phyloP scores from a whole-genome alignment of 306 rosid species.

The Sphenostylis stenocarpa region DNA sequence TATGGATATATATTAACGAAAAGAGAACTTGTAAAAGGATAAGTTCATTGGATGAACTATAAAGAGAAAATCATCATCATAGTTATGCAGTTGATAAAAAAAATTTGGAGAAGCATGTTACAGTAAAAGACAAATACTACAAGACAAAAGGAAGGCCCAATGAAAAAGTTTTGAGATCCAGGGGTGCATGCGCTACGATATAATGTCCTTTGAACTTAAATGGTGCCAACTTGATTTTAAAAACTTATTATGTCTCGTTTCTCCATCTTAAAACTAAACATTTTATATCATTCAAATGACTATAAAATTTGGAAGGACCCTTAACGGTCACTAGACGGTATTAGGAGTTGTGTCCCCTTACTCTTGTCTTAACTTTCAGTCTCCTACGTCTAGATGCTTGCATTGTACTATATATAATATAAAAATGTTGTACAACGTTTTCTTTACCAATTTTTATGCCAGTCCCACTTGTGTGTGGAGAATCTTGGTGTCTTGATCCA shows the following conservation, averaged over 20 bases:
- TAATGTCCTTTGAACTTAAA: neutral
- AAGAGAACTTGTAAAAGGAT: neutral
- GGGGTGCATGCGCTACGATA: neutral
- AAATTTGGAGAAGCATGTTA: neutral
- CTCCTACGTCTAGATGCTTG: conserved; percentile 1
- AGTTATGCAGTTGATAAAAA: neutral
- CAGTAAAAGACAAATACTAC: neutral
- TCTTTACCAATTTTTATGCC: conserved; percentile 12
- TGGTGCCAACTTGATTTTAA: neutral
- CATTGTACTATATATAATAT: neutral
- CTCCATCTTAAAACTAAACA: neutral
- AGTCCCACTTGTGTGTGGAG: conserved; percentile 21
- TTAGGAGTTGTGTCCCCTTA: neutral
- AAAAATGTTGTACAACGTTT: neutral
- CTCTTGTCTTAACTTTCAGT: neutral
- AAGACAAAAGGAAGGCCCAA: neutral
- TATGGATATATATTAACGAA: no score
- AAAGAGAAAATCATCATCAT: neutral
- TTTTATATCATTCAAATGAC: conserved; percentile 24
- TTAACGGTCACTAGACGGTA: conserved; percentile 50
- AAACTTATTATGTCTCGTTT: neutral
- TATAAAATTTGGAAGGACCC: conserved; percentile 31
- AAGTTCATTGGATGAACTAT: neutral
- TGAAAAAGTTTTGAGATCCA: neutral
- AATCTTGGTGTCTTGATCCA: conserved; percentile 24